Conservation (phyloP, 306 rosid genomes). For the Crataegus laevigata region DNA sequence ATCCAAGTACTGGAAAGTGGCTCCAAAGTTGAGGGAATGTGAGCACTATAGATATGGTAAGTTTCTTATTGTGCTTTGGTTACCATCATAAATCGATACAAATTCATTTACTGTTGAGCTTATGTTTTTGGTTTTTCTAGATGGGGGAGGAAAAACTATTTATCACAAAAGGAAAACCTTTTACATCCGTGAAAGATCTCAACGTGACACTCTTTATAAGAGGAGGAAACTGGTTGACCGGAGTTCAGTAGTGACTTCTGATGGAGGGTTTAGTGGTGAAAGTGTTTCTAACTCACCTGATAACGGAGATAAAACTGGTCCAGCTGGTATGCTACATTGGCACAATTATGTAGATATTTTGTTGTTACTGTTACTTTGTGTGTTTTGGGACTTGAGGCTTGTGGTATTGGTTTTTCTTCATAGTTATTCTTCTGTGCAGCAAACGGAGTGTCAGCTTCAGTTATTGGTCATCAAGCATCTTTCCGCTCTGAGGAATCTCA, state of each 20-base stretch:
- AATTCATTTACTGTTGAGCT: neutral
- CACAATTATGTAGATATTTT: constrained; percentile 10
- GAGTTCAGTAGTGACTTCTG: constrained; percentile 46
- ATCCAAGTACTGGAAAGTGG: constrained; percentile 70
- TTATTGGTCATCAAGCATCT: constrained; percentile 30
- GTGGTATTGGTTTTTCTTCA: constrained; percentile 7
- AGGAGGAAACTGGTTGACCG: constrained; percentile 52
- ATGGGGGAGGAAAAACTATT: constrained; percentile 31
- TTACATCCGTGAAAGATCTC: constrained; percentile 42
- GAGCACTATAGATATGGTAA: constrained; percentile 64
- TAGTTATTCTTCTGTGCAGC: constrained; percentile 24
- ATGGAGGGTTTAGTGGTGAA: constrained; percentile 75
- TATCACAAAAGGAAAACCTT: constrained; percentile 57
- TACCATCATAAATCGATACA: neutral
- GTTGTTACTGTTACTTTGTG: neutral
- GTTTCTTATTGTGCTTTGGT: constrained; percentile 10
- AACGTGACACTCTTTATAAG: constrained; percentile 42
- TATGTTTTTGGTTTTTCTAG: constrained; percentile 29
- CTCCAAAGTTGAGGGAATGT: constrained; percentile 76
- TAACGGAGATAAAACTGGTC: constrained; percentile 34
- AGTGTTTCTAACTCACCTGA: constrained; percentile 65
- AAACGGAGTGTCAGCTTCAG: constrained; percentile 29
- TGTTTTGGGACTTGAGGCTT: constrained; percentile 1
- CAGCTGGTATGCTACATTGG: constrained; percentile 32
- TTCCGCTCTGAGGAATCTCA: constrained; percentile 54